Base-by-base conservation (phyloP, 208 protist genomes). In the Crithidia mellificae region DNA sequence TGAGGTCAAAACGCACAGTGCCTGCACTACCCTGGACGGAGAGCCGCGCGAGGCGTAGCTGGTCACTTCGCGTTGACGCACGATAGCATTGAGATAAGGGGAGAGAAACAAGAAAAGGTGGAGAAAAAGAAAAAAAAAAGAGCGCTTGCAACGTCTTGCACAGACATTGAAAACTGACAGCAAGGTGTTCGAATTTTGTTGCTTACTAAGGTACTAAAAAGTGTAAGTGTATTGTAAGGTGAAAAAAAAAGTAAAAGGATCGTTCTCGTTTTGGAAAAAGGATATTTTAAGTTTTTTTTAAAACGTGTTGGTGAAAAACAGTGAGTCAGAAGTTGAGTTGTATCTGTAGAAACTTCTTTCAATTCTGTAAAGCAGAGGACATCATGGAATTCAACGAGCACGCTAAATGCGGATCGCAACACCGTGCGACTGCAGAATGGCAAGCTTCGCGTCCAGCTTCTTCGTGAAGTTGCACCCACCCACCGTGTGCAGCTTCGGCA, bases 371-470 rank as follows among this genome's bases (percentile, higher is more conserved):
- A n/a, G n/a, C 34, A 38, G 34, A 38, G 34, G 34, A 38, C 34
- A 38, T 38, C 11, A 11, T 38, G 7, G 34, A 38, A 11, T 38
- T 11, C 7, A 11, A 38, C 34, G 34, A 38, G 43, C 43, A 12
- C 36, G 7, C 27, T 77, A 88, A 22, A 90, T 53, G 32, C 74
- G 72, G 12, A 81, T 80, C 25, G 74, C 76, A 1, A 87, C 57
- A 17, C 67, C 72, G 41, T 85, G 81, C 8, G 77, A 83, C 56
- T 94, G 86, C 55, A 88, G 57, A 65, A 95, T 93, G n/a, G 89
- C 89, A 1, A 87, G 72, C 61, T 90, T 89, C 6, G 89, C 89
- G 41, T 95, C 89, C 3, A 95, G 68, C 57, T 85, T 77, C 55
- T 76, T 77, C 7, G 87, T 87, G 38, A 87, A 78, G 54, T 87